phyloP scores from a whole-genome alignment of 441 rosid species.

The Biscutella laevigata region DNA sequence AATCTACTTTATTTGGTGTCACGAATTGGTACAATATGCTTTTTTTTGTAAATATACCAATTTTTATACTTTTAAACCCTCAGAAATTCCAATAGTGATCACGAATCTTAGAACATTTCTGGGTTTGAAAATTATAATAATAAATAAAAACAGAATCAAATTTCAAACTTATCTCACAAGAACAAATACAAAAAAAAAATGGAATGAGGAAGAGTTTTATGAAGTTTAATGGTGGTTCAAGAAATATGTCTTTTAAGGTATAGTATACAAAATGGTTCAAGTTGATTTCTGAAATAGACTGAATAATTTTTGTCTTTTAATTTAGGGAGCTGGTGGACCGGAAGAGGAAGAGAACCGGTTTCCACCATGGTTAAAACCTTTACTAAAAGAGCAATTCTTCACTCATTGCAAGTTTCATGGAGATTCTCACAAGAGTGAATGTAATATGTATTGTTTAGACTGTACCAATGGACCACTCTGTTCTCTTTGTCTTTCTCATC shows the following conservation, averaged over 20 bases:
- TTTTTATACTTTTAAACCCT: constrained; percentile 4
- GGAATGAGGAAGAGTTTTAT: background rate
- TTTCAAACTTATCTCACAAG: constrained; percentile 7
- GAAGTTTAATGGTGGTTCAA: constrained; percentile 3
- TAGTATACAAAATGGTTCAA: background rate
- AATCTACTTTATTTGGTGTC: constrained; percentile 24
- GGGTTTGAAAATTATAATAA: background rate
- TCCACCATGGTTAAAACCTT: constrained; percentile 86
- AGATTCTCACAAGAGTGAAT: constrained; percentile 89
- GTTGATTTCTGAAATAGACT: background rate
- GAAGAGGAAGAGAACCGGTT: constrained; percentile 61
- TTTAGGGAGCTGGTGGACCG: constrained; percentile 69
- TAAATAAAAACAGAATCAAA: background rate
- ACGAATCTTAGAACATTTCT: constrained; percentile 26
- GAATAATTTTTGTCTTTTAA: background rate
- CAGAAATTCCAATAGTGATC: constrained; percentile 10
- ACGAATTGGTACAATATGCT: constrained; percentile 18
- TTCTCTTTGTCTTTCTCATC: constrained; percentile 64
- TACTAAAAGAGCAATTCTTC: constrained; percentile 67
- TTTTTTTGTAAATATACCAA: constrained; percentile 10
- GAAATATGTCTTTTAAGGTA: constrained; percentile 18
- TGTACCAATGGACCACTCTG: constrained; percentile 77
- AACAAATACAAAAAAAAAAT: background rate
- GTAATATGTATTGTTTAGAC: constrained; percentile 89
- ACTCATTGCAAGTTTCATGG: constrained; percentile 76